These are phyloP conservation scores for Colletotrichum gigasporum DNA, from an alignment of 2,329 filamentous ascomycete genomes.

Conservation along the genomic window DNA sequence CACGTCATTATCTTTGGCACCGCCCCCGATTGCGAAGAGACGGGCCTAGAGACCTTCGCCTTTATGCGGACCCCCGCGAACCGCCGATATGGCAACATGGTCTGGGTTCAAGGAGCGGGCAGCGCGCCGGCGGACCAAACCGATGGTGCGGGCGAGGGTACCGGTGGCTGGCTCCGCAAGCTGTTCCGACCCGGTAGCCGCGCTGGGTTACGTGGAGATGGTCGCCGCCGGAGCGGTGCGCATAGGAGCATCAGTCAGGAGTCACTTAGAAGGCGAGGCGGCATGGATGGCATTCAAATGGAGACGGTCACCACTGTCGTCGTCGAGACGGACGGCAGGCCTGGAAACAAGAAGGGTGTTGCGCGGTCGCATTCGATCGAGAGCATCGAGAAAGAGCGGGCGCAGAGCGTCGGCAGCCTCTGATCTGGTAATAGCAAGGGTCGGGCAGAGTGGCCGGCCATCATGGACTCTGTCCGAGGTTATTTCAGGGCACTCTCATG, in stretches of 20 bases:
- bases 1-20: conserved; percentile 45
- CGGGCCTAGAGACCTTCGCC: conserved; percentile 26
- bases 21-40: conserved; percentile 18
- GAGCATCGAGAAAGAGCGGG: conserved; percentile 14
- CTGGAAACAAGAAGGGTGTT: not conserved
- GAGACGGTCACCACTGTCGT: conserved; percentile 54
- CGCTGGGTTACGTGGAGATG: not conserved
- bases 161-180: conserved; percentile 23
- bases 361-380: conserved; percentile 11
- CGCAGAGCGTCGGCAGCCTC: conserved; percentile 21
- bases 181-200: not conserved
- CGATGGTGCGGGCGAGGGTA: not conserved
- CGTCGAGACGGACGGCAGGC: conserved; percentile 41
- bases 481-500: not conserved
- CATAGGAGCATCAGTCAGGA: conserved; percentile 28
- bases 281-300: conserved; percentile 48
- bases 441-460: not conserved
- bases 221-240: not conserved
- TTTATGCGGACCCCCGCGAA: conserved; percentile 28
- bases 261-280: conserved; percentile 10
- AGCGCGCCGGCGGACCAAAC: not conserved
- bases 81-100: conserved; percentile 27
- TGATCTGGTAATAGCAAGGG: not conserved
- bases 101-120: conserved; percentile 28
- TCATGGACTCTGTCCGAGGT: not conserved